Conservation (phyloP, 75 land plant species). For the Cryptomeria japonica region DNA sequence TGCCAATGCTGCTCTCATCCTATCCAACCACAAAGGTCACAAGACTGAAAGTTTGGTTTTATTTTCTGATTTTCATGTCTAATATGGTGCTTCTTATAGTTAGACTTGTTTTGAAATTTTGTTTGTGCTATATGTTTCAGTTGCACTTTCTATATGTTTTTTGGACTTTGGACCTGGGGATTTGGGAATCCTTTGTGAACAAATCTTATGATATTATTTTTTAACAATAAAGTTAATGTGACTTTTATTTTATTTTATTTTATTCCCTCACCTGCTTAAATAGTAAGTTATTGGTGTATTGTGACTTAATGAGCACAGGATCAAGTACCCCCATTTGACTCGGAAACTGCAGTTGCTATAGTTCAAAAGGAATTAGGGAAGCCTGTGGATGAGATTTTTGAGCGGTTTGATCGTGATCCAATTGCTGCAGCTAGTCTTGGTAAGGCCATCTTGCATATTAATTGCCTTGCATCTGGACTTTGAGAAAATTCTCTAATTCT, state of each 20-base stretch:
- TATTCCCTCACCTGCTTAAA: background rate
- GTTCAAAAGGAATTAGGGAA: constrained; percentile 90
- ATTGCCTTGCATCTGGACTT: background rate
- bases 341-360: constrained; percentile 80
- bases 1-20: background rate
- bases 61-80: background rate
- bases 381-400: constrained; percentile 68
- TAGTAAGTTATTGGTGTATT: background rate
- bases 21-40: background rate
- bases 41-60: background rate
- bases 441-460: constrained; percentile 23
- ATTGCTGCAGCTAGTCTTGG: constrained; percentile 99
- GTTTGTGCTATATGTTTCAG: background rate
- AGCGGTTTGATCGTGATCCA: constrained; percentile 91
- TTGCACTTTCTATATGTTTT: background rate
- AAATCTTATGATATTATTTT: background rate
- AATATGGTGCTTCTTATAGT: background rate
- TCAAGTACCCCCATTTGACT: constrained; percentile 99
- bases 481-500: background rate
- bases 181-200: background rate
- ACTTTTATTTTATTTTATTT: background rate
- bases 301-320: constrained; percentile 51
- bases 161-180: background rate
- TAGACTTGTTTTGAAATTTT: background rate
- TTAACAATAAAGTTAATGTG: background rate